These are phyloP conservation scores for Colletotrichum sp. DNA, from an alignment of 2,329 filamentous ascomycete species.

Conservation along the genomic window DNA sequence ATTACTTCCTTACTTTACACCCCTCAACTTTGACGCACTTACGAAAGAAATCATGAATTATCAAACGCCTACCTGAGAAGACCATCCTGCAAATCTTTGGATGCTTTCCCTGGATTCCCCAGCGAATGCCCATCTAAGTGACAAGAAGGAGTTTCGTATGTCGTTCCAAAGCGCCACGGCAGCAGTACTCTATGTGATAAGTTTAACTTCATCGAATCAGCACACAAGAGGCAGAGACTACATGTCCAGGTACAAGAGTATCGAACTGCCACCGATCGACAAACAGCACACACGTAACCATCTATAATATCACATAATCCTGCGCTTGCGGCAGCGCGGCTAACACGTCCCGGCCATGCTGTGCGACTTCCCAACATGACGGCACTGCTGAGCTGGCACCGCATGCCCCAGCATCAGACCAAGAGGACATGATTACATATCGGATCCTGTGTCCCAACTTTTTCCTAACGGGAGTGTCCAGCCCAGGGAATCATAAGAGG, in stretches of 20 bases:
- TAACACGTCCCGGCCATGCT: neutral
- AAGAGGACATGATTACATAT: neutral
- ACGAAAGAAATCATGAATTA: neutral
- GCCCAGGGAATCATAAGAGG: neutral
- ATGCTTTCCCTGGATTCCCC: neutral
- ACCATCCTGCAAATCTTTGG: neutral
- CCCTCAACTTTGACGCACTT: rapidly evolving
- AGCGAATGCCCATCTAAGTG: neutral
- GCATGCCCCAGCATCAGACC: neutral
- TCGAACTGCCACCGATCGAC: neutral
- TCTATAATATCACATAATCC: neutral
- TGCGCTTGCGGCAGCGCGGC: neutral
- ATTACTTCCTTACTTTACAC: rapidly evolving
- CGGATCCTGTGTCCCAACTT: neutral
- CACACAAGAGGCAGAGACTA: neutral
- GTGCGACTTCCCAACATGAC: neutral
- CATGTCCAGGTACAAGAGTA: neutral
- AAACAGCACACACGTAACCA: neutral
- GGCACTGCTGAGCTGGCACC: slow-evolving; percentile 5
- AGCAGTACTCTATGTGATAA: neutral
- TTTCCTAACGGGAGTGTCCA: neutral
- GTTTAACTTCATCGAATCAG: neutral
- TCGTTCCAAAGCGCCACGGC: neutral
- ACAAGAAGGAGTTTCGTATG: neutral
- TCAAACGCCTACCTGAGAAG: neutral